These are phyloP conservation scores for Neofusicoccum parvum DNA, from an alignment of 2,329 filamentous ascomycete genomes.

Conservation along the genomic window DNA sequence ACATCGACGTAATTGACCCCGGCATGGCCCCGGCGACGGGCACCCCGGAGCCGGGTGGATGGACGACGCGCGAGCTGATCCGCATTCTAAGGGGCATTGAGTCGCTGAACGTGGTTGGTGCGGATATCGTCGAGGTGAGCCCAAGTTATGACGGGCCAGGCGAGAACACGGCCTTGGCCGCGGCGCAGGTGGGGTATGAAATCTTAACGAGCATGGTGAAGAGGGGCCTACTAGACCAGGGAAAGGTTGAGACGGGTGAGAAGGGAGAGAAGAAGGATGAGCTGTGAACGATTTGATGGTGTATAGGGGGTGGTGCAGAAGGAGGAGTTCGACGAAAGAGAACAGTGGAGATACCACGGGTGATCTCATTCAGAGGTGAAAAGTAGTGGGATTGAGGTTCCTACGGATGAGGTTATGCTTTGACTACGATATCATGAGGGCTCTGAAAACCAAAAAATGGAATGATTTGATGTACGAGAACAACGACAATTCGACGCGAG, in stretches of 20 bases:
- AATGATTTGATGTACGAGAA: too few species aligned
- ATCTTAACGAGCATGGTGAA: slow-evolving; percentile 77
- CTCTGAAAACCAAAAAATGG: too few species aligned
- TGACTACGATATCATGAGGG: too few species aligned
- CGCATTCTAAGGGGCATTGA: slow-evolving; percentile 81
- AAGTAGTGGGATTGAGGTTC: too few species aligned
- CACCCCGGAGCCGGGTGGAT: slow-evolving; percentile 87
- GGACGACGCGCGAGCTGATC: slow-evolving; percentile 87
- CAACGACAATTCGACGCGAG: too few species aligned
- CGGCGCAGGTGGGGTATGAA: slow-evolving; percentile 82
- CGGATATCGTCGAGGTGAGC: slow-evolving; percentile 86
- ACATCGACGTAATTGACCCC: slow-evolving; percentile 81
- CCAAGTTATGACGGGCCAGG: slow-evolving; percentile 80
- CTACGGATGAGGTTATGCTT: too few species aligned
- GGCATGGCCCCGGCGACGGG: slow-evolving; percentile 76
- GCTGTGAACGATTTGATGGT: background rate
- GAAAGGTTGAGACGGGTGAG: slow-evolving; percentile 27
- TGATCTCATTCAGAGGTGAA: too few species aligned
- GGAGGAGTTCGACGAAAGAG: background rate
- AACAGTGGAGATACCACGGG: background rate
- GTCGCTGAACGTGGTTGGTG: slow-evolving; percentile 80
- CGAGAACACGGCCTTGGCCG: slow-evolving; percentile 81
- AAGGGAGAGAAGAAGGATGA: slow-evolving; percentile 23
- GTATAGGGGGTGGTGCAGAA: background rate
- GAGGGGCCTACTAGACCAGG: slow-evolving; percentile 50